Percentiles rank a stretch among this genome's conserved stretches.
phyloP scores from a whole-genome alignment of 2,329 filamentous ascomycete genomes.

The Calonectria ilicicola region DNA sequence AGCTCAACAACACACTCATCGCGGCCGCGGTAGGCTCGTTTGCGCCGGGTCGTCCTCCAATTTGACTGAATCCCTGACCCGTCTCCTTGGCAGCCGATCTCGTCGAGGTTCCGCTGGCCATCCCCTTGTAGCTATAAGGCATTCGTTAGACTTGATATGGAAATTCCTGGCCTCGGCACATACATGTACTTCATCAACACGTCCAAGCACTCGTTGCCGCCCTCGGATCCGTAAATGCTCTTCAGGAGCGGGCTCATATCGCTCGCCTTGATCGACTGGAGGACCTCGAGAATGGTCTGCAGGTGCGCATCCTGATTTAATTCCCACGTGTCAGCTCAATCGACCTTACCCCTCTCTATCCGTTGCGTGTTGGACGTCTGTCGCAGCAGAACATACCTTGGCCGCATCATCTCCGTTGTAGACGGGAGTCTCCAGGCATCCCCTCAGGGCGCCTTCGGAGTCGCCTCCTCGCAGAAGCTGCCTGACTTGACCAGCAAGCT shows the following conservation, averaged over 20 bases:
- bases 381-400: slow-evolving; percentile 58
- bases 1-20: slow-evolving; percentile 97
- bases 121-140: slow-evolving; percentile 83
- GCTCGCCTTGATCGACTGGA: slow-evolving; percentile 95
- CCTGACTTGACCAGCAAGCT: slow-evolving; percentile 82
- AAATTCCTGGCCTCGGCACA: slow-evolving; percentile 48
- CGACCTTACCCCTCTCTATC: neutral
- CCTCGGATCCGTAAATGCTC: slow-evolving; percentile 81
- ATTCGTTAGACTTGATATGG: slow-evolving; percentile 24
- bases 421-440: slow-evolving; percentile 87
- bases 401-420: slow-evolving; percentile 71
- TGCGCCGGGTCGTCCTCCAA: slow-evolving; percentile 66
- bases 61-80: slow-evolving; percentile 86
- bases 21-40: slow-evolving; percentile 82
- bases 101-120: slow-evolving; percentile 67
- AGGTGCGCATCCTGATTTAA: slow-evolving; percentile 80
- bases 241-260: slow-evolving; percentile 93
- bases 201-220: slow-evolving; percentile 87
- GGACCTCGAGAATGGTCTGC: slow-evolving; percentile 88
- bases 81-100: slow-evolving; percentile 62
- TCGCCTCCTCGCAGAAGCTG: slow-evolving; percentile 91
- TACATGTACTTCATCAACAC: slow-evolving; percentile 98
- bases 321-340: slow-evolving; percentile 10
- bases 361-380: neutral
- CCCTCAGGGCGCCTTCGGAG: slow-evolving; percentile 85